Evolutionary conservation across 2,329 filamentous ascomycete species (phyloP).

Genomic region (Sporothrix brunneoviolacea): DNA sequence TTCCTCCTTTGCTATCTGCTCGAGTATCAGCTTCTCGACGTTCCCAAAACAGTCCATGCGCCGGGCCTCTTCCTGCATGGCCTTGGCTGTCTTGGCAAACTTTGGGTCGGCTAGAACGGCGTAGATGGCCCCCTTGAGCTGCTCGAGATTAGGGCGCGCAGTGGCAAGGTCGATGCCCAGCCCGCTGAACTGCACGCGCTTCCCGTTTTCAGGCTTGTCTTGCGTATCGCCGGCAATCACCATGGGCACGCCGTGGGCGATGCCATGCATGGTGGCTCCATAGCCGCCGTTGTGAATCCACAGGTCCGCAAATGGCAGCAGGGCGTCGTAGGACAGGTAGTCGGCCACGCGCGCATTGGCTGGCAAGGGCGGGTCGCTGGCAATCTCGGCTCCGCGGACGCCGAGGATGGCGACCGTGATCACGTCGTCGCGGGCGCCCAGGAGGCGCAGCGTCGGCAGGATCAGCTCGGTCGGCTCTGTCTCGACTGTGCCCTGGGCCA

Average conservation of each 20-base stretch:
- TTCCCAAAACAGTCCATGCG: constrained; percentile 26
- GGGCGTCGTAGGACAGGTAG: constrained; percentile 33
- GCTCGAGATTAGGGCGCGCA: constrained; percentile 22
- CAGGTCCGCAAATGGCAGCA: constrained; percentile 29
- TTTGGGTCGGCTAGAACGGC: constrained; percentile 23
- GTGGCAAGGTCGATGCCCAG: constrained; percentile 28
- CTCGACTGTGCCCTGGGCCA: constrained; percentile 36
- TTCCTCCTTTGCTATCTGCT: background rate
- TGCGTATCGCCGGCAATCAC: constrained; percentile 35
- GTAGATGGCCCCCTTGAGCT: constrained; percentile 25
- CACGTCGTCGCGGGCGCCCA: constrained; percentile 23
- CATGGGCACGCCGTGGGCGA: constrained; percentile 35
- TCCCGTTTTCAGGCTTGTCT: constrained; percentile 35
- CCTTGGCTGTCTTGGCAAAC: constrained; percentile 19
- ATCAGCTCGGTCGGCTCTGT: constrained; percentile 32
- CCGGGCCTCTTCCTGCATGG: constrained; percentile 25
- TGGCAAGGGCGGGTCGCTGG: constrained; percentile 16
- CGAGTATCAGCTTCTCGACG: constrained; percentile 21
- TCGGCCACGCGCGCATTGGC: constrained; percentile 29
- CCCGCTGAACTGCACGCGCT: constrained; percentile 28
- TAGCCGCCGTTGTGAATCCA: constrained; percentile 38
- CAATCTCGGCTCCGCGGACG: constrained; percentile 23
- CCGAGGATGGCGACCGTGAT: constrained; percentile 32
- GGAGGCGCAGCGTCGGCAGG: constrained; percentile 30
- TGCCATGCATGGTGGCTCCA: constrained; percentile 34